Base-by-base conservation (phyloP, 2,329 filamentous ascomycete genomes). In the Orbilia quercus region DNA sequence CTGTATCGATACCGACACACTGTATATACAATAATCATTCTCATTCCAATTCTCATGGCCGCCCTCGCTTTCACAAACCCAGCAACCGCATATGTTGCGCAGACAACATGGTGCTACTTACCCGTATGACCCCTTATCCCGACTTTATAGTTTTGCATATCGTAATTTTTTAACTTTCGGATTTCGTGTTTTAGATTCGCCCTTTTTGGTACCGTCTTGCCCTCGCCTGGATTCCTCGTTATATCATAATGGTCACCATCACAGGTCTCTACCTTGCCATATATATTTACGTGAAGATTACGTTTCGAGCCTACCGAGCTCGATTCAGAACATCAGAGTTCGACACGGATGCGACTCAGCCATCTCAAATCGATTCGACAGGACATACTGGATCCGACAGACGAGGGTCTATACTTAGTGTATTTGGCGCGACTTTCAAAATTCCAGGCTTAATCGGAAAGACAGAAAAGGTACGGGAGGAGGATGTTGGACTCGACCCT, bases 151-250 rank as follows among this genome's bases (percentile, higher is more conserved):
- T 42, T 55, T 48, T 42, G 14, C 14, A 59, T 59, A 36, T 38
- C 28, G 20, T 22, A 40, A 31, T 44, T 53, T 38, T 42, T 44
- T 69, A 44, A 14, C n/a, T 36, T 20, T 31, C 47, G 16, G n/a
- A 42, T 28, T 38, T 48, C 20, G 11, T 42, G 34, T 53, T 59
- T 53, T 65, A 74, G 0, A 82, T 86, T 14, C 83, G 85, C 2
- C 88, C 89, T 0, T 84, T 84, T 72, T 93, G 90, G 91, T 89
- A 89, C 75, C 84, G 88, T 45, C 81, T 89, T 14, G 87, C 85
- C 0, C 82, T 93, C 1, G 85, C 86, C 66, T 94, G 91, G 90
- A 84, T 90, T 6, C 91, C 90, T 36, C 85, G 90, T 54, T 92
- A 92, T 75, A 76, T 90, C 36, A 88, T 92, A 57, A 86, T 90